Conservation (phyloP, 306 rosid genomes). For the Dalbergia cochinchinensis region DNA sequence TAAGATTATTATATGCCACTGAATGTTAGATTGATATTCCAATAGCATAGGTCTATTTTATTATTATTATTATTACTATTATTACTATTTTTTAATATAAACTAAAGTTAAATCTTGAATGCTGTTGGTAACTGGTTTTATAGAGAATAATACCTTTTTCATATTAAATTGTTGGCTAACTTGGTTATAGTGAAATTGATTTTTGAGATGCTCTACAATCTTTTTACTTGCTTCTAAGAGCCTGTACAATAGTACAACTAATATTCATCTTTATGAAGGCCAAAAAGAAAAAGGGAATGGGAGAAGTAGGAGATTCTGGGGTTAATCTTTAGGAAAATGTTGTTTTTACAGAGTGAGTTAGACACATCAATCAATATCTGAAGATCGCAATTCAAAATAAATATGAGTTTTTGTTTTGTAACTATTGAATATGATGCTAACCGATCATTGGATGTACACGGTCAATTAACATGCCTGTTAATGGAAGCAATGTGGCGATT, state of each 20-base stretch:
- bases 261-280: constrained; percentile 24
- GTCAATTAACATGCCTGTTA: too few species aligned
- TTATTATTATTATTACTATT: background rate
- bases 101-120: constrained; percentile 16
- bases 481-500: too few species aligned
- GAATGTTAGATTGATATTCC: background rate
- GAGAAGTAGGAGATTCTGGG: constrained; percentile 30
- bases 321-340: background rate
- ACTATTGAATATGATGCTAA: too few species aligned
- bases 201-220: constrained; percentile 4
- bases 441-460: too few species aligned
- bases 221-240: constrained; percentile 25
- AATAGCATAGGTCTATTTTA: background rate
- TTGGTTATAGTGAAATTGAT: constrained; percentile 9
- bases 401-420: too few species aligned
- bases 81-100: background rate
- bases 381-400: too few species aligned
- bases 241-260: background rate
- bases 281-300: constrained; percentile 4
- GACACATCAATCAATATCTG: too few species aligned
- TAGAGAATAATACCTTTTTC: constrained; percentile 26
- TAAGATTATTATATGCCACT: constrained; percentile 22
- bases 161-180: constrained; percentile 16
- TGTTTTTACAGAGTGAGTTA: too few species aligned
- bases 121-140: background rate